Conservation (phyloP, 495 filamentous ascomycete genomes). For the Umbilicaria muhlenbergii region DNA sequence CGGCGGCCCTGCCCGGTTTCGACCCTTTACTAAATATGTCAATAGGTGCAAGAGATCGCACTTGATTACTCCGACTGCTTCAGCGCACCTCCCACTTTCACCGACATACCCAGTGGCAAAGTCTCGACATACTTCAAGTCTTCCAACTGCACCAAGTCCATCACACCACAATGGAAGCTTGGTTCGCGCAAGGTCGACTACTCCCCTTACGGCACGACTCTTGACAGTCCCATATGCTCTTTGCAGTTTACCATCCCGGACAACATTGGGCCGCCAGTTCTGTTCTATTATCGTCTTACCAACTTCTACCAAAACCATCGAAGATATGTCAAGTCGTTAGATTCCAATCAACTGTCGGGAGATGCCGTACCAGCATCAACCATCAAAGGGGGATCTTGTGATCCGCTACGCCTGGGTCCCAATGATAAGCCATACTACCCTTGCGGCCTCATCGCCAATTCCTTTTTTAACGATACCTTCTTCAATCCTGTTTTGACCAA, state of each 20-base stretch:
- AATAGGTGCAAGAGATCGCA: constrained; percentile 72
- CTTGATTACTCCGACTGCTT: constrained; percentile 81
- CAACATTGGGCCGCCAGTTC: constrained; percentile 59
- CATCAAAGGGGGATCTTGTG: constrained; percentile 54
- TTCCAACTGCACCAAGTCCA: constrained; percentile 9
- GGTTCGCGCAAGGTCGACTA: background rate
- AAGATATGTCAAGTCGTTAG: constrained; percentile 82
- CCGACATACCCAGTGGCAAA: constrained; percentile 34
- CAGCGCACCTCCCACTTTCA: constrained; percentile 26
- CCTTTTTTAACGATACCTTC: constrained; percentile 93
- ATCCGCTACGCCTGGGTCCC: constrained; percentile 47
- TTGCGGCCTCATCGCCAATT: constrained; percentile 93
- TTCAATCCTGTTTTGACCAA: constrained; percentile 38
- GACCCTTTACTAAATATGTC: constrained; percentile 4
- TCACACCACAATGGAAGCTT: constrained; percentile 1
- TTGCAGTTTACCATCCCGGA: constrained; percentile 67
- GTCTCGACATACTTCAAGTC: constrained; percentile 53
- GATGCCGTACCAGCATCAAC: constrained; percentile 39
- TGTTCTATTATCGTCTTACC: constrained; percentile 85
- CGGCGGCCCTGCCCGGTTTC: background rate
- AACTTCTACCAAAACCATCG: constrained; percentile 99
- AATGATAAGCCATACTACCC: constrained; percentile 62
- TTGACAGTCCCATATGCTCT: constrained; percentile 33
- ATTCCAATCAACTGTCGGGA: constrained; percentile 68
- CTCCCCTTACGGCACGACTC: too few species aligned